phyloP scores from a whole-genome alignment of 2,329 filamentous ascomycete genomes.

The Fusarium nisikadoi region DNA sequence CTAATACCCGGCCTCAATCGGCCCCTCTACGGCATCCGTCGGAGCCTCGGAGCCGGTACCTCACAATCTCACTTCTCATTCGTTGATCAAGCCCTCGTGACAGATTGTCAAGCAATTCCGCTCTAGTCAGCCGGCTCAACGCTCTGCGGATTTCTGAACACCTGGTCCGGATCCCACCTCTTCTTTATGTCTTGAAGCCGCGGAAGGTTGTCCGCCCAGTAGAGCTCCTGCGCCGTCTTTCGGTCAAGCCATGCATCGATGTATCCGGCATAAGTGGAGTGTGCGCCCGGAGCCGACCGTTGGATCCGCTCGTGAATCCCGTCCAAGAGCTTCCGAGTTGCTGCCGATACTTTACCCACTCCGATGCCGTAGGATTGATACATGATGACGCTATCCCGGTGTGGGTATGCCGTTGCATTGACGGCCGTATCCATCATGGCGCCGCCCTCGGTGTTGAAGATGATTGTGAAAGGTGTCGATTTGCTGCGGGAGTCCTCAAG shows the following conservation, averaged over 20 bases:
- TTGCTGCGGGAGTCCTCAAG: slow-evolving; percentile 61
- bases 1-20: slow-evolving; percentile 21
- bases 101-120: slow-evolving; percentile 1
- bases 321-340: slow-evolving; percentile 61
- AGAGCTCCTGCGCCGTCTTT: slow-evolving; percentile 48
- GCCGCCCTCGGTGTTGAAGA: slow-evolving; percentile 71
- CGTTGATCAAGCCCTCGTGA: not conserved
- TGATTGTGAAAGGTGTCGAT: slow-evolving; percentile 68
- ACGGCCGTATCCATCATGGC: slow-evolving; percentile 65
- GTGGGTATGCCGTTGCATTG: slow-evolving; percentile 69
- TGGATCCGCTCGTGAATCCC: slow-evolving; percentile 60
- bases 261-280: slow-evolving; percentile 71
- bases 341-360: slow-evolving; percentile 56
- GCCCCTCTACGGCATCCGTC: slow-evolving; percentile 23
- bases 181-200: slow-evolving; percentile 51
- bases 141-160: slow-evolving; percentile 55
- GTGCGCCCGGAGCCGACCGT: slow-evolving; percentile 42
- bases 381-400: slow-evolving; percentile 72
- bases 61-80: not conserved
- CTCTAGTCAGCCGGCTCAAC: slow-evolving; percentile 52
- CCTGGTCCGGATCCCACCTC: slow-evolving; percentile 49
- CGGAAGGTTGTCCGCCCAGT: slow-evolving; percentile 52
- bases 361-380: slow-evolving; percentile 70
- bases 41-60: slow-evolving; percentile 9
- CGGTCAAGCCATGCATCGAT: slow-evolving; percentile 64